phyloP scores from a whole-genome alignment of 768 basidiomycete genomes.

The Podaxis pistillaris region DNA sequence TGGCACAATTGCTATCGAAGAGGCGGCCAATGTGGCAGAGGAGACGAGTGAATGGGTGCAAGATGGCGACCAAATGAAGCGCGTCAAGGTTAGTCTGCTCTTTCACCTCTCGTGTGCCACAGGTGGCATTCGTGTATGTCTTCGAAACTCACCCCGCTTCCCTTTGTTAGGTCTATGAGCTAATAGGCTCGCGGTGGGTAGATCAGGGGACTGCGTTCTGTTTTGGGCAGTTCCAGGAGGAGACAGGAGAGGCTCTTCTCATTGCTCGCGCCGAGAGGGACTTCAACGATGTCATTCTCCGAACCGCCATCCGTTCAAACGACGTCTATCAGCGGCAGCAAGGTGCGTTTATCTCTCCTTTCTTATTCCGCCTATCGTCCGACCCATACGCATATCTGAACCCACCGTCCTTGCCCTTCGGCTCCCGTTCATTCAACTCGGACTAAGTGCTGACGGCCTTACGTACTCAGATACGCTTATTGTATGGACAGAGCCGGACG shows the following conservation, averaged over 20 bases:
- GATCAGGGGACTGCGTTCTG: conserved; percentile 98
- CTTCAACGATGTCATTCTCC: conserved; percentile 69
- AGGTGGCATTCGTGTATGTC: neutral
- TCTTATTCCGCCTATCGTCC: neutral
- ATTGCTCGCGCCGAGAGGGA: conserved; percentile 82
- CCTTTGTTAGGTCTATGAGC: conserved; percentile 80
- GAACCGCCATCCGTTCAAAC: conserved; percentile 76
- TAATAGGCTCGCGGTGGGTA: conserved; percentile 87
- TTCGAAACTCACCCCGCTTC: neutral
- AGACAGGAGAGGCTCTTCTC: conserved; percentile 74
- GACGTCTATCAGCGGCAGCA: conserved; percentile 88
- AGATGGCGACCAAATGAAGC: conserved; percentile 72
- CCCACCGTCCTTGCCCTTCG: conserved; percentile 13
- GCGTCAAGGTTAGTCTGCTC: conserved; percentile 66
- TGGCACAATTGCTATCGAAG: conserved; percentile 30
- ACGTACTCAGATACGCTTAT: conserved; percentile 81
- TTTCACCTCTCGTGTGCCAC: conserved; percentile 17
- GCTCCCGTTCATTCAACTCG: conserved; percentile 4
- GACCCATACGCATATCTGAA: neutral
- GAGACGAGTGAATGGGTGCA: conserved; percentile 61
- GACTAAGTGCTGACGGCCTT: conserved; percentile 13
- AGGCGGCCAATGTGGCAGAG: conserved; percentile 41
- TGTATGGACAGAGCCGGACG: conserved; percentile 97
- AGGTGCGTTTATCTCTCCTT: conserved; percentile 46
- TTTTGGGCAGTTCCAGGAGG: conserved; percentile 82